A percentile compares a stretch with the other conserved stretches of the same genome.
Evolutionary conservation across 1,284 basidiomycete species (phyloP).

Genomic region (Ganoderma boninense): DNA sequence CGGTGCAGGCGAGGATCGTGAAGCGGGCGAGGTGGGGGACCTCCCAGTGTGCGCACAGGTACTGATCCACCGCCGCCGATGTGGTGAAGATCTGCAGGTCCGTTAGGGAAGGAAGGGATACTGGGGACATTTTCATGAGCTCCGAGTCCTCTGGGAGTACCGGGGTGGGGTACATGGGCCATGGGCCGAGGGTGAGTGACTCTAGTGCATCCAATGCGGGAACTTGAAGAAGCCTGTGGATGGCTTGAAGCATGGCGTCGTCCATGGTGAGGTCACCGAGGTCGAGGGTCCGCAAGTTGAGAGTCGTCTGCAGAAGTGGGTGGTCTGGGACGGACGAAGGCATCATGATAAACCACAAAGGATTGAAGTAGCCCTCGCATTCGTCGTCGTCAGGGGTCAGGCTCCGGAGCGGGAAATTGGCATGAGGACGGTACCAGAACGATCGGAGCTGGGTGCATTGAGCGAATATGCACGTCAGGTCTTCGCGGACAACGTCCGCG

Average conservation of each 20-base stretch:
- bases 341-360: conserved; percentile 6
- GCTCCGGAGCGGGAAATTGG: not conserved
- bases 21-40: not conserved
- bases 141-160: not conserved
- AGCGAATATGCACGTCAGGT: conserved; percentile 1
- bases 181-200: not conserved
- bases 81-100: not conserved
- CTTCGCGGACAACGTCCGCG: conserved; percentile 10
- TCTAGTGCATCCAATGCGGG: too few relatives aligned
- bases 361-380: conserved; percentile 5
- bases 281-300: not conserved
- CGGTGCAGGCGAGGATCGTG: not conserved
- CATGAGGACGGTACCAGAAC: conserved; percentile 1
- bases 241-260: not conserved
- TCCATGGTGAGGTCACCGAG: not conserved
- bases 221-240: not conserved
- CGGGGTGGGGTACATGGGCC: not conserved
- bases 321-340: not conserved
- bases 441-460: not conserved
- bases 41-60: conserved; percentile 3
- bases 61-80: not conserved
- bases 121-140: not conserved
- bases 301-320: not conserved
- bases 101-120: not conserved
- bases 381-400: not conserved